Evolutionary conservation across 441 rosid genomes (phyloP), one percentile per base, ranked within the genome.

Genomic region (California macrophylla): DNA sequence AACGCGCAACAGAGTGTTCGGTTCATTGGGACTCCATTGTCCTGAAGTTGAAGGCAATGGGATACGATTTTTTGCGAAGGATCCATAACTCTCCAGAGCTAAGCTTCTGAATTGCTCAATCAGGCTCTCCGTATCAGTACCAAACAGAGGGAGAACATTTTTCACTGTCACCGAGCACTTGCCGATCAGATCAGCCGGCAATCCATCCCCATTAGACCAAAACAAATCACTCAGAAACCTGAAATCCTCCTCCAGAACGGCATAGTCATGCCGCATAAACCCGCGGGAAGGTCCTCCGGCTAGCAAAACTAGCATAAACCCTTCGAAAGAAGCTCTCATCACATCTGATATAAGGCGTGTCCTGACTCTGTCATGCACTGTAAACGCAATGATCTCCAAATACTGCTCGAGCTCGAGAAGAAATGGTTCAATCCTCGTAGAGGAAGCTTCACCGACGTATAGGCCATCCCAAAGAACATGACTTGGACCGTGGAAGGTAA

Each of bases 381-480:
- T 76, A 8, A 85, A 79, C 0, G 93, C 86, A 4, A 88, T 82
- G 5, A 82, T 72, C 84, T 84, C 91, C 65, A 88, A 75, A 69
- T 83, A 78, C 28, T 77, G 80, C 66, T 88, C 93, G 3, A 88
- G 87, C 60, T 88, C 89, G 75, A 78, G 80, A 68, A 88, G 88
- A 76, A 88, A 85, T n/a, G 84, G 85, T 54, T 91, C 98, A 1
- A 90, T 85, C 83, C 98, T 84, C 3, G 96, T 84, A 69, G 90
- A 85, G 30, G 95, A 82, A 56, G 81, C 89, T 66, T 89, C 95
- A 66, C 93, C 93, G 0, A 75, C 69, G 54, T 84, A 88, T n/a
- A 88, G 72, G 58, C 87, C 82, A 18, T 86, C 89, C 87, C 84
- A 88, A 12, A 88, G 85, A 69, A 80, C 83, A 72, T 80, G 77